These are phyloP conservation scores for Solanum sejunctum DNA, from an alignment of 257 asterid species.

Conservation along the genomic window DNA sequence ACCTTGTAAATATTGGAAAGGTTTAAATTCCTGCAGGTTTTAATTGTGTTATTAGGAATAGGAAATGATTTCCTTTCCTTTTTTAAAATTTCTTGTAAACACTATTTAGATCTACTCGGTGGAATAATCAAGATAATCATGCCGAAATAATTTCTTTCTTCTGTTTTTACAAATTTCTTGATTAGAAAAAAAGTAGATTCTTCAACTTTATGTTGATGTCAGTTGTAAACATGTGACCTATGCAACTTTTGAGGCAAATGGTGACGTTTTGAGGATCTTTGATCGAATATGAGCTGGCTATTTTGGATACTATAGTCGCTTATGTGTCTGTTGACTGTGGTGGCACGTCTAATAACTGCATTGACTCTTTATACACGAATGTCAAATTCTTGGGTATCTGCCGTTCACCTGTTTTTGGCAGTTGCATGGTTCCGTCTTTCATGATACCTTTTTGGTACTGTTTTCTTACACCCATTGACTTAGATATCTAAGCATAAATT, in stretches of 20 bases:
- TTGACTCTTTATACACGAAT: neutral
- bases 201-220: neutral
- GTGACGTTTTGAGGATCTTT: neutral
- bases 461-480: neutral
- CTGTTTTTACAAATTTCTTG: neutral
- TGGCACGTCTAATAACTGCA: neutral
- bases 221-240: neutral
- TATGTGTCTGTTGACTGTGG: neutral
- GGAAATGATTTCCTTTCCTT: neutral
- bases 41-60: neutral
- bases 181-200: neutral
- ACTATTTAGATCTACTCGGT: neutral
- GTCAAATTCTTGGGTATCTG: neutral
- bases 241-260: neutral
- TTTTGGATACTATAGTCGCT: neutral
- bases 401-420: neutral
- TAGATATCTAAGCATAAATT: neutral
- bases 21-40: neutral
- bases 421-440: neutral
- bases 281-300: neutral
- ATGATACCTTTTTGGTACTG: neutral
- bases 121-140: neutral
- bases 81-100: neutral
- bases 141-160: neutral
- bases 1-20: neutral